Conservation (phyloP, 768 basidiomycete genomes). For the Pleurotus djamor region DNA sequence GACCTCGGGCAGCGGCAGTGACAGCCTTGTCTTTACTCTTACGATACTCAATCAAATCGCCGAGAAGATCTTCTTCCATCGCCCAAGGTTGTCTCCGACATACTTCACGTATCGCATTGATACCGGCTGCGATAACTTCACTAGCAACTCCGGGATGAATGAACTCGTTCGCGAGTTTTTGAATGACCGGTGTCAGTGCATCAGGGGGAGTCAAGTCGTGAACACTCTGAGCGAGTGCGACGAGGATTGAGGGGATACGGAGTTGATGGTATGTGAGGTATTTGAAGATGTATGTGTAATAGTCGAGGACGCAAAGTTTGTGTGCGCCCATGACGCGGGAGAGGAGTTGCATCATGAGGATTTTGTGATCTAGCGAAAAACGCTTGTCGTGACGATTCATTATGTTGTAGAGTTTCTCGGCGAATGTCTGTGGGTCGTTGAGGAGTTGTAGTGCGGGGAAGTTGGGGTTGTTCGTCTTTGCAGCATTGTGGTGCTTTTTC, state of each 20-base stretch:
- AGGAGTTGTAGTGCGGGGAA: slow-evolving; percentile 92
- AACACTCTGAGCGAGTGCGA: slow-evolving; percentile 89
- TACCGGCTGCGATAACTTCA: slow-evolving; percentile 94
- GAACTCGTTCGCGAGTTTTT: slow-evolving; percentile 93
- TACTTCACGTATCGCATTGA: slow-evolving; percentile 95
- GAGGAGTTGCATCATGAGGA: slow-evolving; percentile 94
- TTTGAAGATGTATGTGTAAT: slow-evolving; percentile 95
- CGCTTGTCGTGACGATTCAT: slow-evolving; percentile 87
- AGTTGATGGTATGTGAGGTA: slow-evolving; percentile 93
- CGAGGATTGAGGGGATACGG: slow-evolving; percentile 89
- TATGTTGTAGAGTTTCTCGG: slow-evolving; percentile 88
- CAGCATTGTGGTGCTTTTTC: slow-evolving; percentile 33
- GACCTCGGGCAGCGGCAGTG: slow-evolving; percentile 81
- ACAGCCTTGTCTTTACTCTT: slow-evolving; percentile 96
- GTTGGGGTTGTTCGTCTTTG: slow-evolving; percentile 46
- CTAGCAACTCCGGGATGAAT: slow-evolving; percentile 96
- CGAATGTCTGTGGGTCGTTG: slow-evolving; percentile 94
- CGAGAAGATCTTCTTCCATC: slow-evolving; percentile 92
- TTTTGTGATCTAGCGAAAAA: slow-evolving; percentile 96
- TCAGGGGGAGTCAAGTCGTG: slow-evolving; percentile 97
- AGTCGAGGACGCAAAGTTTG: slow-evolving; percentile 89
- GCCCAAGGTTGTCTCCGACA: slow-evolving; percentile 94
- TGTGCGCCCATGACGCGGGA: slow-evolving; percentile 92
- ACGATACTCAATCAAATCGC: slow-evolving; percentile 91
- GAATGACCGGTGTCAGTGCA: slow-evolving; percentile 82